These are phyloP conservation scores for Laburnicola sp. DNA, from an alignment of 2,329 filamentous ascomycete genomes.

Conservation along the genomic window DNA sequence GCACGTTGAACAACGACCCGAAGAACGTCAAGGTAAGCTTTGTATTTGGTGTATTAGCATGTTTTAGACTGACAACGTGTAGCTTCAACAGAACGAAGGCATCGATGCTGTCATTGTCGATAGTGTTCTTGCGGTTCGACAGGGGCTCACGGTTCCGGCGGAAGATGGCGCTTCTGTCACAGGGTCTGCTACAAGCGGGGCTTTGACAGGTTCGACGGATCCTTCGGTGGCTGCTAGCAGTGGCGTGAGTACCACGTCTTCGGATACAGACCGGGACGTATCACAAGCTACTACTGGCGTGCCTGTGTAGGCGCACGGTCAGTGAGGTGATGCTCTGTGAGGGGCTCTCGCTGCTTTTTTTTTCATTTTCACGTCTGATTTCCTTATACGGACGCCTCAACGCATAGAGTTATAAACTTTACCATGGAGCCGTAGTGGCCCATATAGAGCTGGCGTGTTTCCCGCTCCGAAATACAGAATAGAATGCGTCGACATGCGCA, in stretches of 20 bases:
- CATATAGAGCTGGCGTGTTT: no score
- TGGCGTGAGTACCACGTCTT: conserved; percentile 10
- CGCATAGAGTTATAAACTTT: no score
- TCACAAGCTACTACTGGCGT: no score
- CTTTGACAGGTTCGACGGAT: conserved; percentile 5
- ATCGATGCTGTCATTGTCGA: conserved; percentile 99
- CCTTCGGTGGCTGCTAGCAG: conserved; percentile 2
- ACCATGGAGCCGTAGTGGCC: no score
- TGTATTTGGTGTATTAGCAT: background rate
- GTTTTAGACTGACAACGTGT: conserved; percentile 19
- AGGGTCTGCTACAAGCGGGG: conserved; percentile 13
- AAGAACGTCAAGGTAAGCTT: conserved; percentile 75
- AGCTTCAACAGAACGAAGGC: conserved; percentile 89
- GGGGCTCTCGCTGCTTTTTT: no score
- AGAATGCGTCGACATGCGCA: no score
- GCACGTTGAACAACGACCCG: conserved; percentile 84
- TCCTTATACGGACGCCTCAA: no score
- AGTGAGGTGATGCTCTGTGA: no score
- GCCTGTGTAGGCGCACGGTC: no score
- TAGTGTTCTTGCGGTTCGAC: conserved; percentile 87
- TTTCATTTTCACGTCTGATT: no score
- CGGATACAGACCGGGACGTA: background rate
- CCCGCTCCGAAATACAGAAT: no score
- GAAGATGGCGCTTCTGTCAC: conserved; percentile 11
- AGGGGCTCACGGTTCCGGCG: conserved; percentile 69